Conservation (phyloP, 345 rosid genomes). For the Trapa incisa region DNA sequence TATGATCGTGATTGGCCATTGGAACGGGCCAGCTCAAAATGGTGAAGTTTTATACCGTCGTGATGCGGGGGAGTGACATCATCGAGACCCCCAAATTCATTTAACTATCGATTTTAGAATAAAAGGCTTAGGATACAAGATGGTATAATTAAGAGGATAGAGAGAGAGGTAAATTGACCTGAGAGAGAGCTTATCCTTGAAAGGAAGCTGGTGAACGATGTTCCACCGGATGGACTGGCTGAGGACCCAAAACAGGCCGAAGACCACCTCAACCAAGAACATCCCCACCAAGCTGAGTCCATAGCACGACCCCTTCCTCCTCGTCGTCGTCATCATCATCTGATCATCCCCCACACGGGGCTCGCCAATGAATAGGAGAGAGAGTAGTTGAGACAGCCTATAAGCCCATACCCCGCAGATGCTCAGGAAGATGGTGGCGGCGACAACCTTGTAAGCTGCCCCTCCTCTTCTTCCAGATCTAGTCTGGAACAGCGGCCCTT, state of each 20-base stretch:
- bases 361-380: background rate
- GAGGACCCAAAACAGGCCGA: slow-evolving; percentile 40
- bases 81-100: no score
- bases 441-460: background rate
- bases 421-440: slow-evolving; percentile 15
- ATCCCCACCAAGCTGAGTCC: slow-evolving; percentile 11
- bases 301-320: slow-evolving; percentile 3
- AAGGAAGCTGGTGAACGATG: slow-evolving; percentile 16
- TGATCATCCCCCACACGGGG: background rate
- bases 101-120: no score
- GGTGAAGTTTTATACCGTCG: no score
- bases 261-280: slow-evolving; percentile 30
- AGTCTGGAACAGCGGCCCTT: background rate
- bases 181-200: slow-evolving; percentile 25
- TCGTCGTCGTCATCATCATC: slow-evolving; percentile 11
- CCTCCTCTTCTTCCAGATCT: background rate
- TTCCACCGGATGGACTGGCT: slow-evolving; percentile 41
- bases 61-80: no score
- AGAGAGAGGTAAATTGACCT: slow-evolving; percentile 11
- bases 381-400: slow-evolving; percentile 14
- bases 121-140: no score
- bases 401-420: slow-evolving; percentile 28
- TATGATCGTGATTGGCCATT: no score
- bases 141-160: background rate
- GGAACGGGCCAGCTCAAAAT: no score